Evolutionary conservation across 2,329 filamentous ascomycete genomes (phyloP).

Genomic region (Aspergillus brunneoviolaceus): DNA sequence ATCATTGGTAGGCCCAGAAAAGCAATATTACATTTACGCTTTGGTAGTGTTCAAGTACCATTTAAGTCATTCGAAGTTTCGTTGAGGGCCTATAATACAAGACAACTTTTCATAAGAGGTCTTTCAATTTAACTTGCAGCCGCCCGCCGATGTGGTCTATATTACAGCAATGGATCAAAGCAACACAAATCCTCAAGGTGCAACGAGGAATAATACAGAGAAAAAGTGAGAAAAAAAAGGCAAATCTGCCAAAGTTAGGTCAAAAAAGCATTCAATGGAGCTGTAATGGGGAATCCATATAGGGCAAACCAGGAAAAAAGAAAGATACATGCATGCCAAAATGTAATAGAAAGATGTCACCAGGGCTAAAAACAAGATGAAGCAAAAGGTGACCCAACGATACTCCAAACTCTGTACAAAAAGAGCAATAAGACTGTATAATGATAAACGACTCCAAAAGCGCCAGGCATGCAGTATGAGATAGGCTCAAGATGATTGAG

Average conservation of each 20-base stretch:
- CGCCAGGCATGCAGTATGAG: slow-evolving; percentile 29
- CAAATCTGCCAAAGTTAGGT: slow-evolving; percentile 5
- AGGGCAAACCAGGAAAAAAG: slow-evolving; percentile 3
- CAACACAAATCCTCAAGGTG: neutral
- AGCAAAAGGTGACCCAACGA: slow-evolving; percentile 17
- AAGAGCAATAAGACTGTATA: slow-evolving; percentile 16
- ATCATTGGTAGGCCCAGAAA: slow-evolving; percentile 7
- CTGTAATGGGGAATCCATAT: slow-evolving; percentile 16
- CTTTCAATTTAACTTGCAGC: neutral
- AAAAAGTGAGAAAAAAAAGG: slow-evolving; percentile 8
- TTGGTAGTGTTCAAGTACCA: too few relatives aligned
- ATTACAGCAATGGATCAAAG: slow-evolving; percentile 12
- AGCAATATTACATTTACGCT: slow-evolving; percentile 12
- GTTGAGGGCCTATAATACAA: neutral
- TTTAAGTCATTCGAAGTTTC: too few relatives aligned
- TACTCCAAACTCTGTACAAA: slow-evolving; percentile 18
- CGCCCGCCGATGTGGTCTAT: slow-evolving; percentile 6
- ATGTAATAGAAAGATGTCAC: slow-evolving; percentile 5
- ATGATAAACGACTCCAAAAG: slow-evolving; percentile 24
- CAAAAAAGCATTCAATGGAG: slow-evolving; percentile 14
- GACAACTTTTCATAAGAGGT: neutral
- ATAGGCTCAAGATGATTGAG: slow-evolving; percentile 1
- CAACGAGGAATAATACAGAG: slow-evolving; percentile 4
- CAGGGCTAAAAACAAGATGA: slow-evolving; percentile 9
- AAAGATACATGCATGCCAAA: slow-evolving; percentile 15